phyloP scores from a whole-genome alignment of 345 rosid genomes.

The Excoecaria cochinchinensis region DNA sequence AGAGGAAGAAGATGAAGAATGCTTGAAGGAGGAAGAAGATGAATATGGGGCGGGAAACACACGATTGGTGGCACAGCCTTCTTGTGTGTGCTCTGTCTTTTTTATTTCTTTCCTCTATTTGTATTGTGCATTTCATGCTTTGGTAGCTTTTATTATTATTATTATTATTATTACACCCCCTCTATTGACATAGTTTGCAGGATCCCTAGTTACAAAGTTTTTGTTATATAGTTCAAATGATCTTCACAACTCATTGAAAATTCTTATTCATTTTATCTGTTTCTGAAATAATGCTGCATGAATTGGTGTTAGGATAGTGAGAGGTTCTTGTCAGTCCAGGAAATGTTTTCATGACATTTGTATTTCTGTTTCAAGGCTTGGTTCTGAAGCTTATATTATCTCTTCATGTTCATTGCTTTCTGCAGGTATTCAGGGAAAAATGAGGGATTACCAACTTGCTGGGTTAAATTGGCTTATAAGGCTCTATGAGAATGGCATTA shows the following conservation, averaged over 20 bases:
- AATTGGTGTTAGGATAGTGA: neutral
- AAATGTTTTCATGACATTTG: neutral
- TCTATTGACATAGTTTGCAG: neutral
- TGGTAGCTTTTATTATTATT: neutral
- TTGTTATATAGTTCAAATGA: neutral
- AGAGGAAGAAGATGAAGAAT: constrained; percentile 99
- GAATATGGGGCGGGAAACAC: constrained; percentile 82
- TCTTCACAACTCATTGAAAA: neutral
- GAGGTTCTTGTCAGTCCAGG: neutral
- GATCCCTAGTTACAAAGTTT: neutral
- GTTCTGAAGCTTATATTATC: neutral
- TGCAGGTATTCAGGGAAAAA: constrained; percentile 88
- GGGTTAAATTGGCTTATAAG: constrained; percentile 96
- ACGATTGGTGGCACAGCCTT: constrained; percentile 84
- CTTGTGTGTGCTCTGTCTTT: constrained; percentile 52
- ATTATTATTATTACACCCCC: neutral
- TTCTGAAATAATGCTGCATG: neutral
- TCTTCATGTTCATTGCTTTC: neutral
- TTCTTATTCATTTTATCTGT: neutral
- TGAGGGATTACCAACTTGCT: constrained; percentile 98
- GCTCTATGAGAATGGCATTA: constrained; percentile 93
- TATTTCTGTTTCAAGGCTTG: neutral
- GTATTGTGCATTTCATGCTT: neutral
- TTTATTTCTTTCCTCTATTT: neutral
- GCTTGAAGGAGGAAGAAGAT: constrained; percentile 91